Evolutionary conservation across 495 filamentous ascomycete species (phyloP), one percentile per base, ranked within the genome.

Genomic region (Clavariopsis aquatica): DNA sequence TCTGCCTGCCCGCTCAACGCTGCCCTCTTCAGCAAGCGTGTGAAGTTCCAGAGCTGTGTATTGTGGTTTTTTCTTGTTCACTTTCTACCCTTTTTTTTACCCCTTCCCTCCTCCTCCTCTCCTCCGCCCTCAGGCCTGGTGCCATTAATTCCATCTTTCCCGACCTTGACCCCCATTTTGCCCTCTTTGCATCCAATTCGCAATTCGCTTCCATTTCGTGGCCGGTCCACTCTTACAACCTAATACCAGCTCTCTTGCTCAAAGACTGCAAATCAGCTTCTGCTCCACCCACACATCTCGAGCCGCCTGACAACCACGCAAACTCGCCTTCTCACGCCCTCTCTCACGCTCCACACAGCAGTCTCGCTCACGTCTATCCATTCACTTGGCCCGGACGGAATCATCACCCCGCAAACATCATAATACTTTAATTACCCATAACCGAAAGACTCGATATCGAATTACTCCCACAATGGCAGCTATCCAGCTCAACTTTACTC

Each of bases 401-500:
- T 43, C 43, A 62, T 46, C 24, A 63, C 23, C 29, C n/a, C n/a
- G n/a, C n/a, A n/a, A 38, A 19, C 29, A 65, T 22, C 49, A 54
- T 49, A 53, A 45, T 51, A 47, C 47, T 55, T 3, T 49, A 49
- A 49, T 56, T 66, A 64, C 17, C 56, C 26, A n/a, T 31, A 34
- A 47, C 31, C 17, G 28, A 62, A 49, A 51, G 60, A 51, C 12
- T 62, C 59, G 57, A 23, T 68, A 64, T 49, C 54, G 45, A 52
- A 64, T 49, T 52, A 64, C 46, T 52, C 29, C n/a, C 53, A 68
- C 63, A 73, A 77, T 77, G 75, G 72, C 76, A 23, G 73, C 77
- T 34, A 77, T 78, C 49, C 77, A 78, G 54, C 72, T 78, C 56
- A 76, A 75, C 71, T 78, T 78, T 64, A 85, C 87, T 76, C 89